Evolutionary conservation across 352 stramenopile genomes (phyloP).

Genomic region (Phytopythium helicoides): DNA sequence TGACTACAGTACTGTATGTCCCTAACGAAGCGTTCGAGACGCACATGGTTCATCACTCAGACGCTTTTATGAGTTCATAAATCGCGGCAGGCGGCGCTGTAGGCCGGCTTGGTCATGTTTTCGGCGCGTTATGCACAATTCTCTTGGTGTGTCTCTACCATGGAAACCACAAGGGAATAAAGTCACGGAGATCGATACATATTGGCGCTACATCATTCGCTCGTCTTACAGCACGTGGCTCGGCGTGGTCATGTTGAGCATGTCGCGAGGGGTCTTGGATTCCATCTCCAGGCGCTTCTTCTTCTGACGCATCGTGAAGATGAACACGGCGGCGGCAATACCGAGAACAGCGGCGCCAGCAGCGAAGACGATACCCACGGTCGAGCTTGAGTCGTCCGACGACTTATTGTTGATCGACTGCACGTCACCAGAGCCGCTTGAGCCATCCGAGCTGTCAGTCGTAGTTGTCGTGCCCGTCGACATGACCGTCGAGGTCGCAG

Average conservation of each 20-base stretch:
- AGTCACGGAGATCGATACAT: not conserved
- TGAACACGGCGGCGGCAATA: conserved; percentile 13
- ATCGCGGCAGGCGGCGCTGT: too few species aligned
- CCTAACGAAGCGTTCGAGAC: not conserved
- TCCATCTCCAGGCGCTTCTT: conserved; percentile 17
- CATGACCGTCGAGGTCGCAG: not conserved
- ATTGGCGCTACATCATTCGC: not conserved
- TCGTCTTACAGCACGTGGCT: conserved; percentile 2
- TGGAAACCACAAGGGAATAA: too few species aligned
- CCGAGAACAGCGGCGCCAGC: conserved; percentile 9
- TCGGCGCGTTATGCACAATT: too few species aligned
- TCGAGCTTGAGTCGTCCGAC: conserved; percentile 2
- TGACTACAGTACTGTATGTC: not conserved
- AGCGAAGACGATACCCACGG: conserved; percentile 12
- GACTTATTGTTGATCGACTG: conserved; percentile 27
- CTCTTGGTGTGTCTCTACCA: too few species aligned
- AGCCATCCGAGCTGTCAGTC: not conserved
- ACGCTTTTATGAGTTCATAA: too few species aligned
- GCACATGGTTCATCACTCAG: too few species aligned
- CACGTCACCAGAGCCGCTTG: not conserved
- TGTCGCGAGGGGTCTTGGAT: conserved; percentile 12
- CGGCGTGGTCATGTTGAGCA: not conserved
- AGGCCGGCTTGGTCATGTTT: too few species aligned
- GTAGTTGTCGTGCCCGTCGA: not conserved
- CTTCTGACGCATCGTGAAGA: conserved; percentile 29